phyloP scores from a whole-genome alignment of 1,284 basidiomycete species.

The Austroboletus rostrupii region DNA sequence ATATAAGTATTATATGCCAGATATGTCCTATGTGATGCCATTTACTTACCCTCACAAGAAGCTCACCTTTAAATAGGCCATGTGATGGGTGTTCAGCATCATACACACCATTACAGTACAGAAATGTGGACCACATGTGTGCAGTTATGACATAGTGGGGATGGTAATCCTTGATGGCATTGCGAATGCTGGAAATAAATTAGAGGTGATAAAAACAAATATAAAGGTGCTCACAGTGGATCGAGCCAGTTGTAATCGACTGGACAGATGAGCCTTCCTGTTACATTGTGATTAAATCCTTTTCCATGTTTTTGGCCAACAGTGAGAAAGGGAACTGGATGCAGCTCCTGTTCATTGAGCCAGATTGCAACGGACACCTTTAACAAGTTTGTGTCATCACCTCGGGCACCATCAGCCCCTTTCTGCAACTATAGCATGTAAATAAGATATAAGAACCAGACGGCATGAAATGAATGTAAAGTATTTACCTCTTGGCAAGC shows the following conservation, averaged over 20 bases:
- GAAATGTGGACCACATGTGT: background rate
- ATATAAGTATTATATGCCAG: background rate
- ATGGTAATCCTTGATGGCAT: background rate
- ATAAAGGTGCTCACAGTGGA: constrained; percentile 7
- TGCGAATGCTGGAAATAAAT: background rate
- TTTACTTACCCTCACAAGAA: background rate
- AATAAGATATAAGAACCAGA: no score
- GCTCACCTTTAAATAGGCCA: background rate
- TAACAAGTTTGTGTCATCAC: constrained; percentile 18
- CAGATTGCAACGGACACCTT: constrained; percentile 17
- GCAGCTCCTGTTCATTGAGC: constrained; percentile 14
- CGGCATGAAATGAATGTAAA: no score
- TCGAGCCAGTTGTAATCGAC: constrained; percentile 27
- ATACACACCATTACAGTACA: background rate
- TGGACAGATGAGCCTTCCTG: constrained; percentile 26
- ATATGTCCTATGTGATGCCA: background rate
- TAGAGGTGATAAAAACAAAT: background rate
- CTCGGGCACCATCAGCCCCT: constrained; percentile 14
- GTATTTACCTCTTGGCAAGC: background rate
- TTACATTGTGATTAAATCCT: constrained; percentile 26
- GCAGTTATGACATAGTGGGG: background rate
- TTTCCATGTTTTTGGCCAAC: constrained; percentile 1
- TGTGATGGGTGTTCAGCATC: background rate
- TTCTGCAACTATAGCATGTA: constrained; percentile 7
- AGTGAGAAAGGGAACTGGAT: constrained; percentile 7